These are phyloP conservation scores for Rossbeevera mucosa DNA, from an alignment of 768 basidiomycete species.

Conservation along the genomic window DNA sequence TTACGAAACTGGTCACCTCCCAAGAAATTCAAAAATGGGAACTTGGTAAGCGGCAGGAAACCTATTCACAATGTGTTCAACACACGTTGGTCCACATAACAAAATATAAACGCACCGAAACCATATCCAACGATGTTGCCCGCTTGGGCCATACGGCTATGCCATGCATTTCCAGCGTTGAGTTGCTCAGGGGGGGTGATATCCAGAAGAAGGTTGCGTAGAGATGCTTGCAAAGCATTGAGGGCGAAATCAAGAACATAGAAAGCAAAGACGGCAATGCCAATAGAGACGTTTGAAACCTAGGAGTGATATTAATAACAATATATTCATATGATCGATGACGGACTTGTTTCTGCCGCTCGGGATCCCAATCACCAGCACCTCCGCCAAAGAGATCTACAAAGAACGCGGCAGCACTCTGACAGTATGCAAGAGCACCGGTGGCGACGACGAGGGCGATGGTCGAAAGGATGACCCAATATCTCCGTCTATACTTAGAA, in stretches of 20 bases:
- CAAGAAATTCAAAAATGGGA: constrained; percentile 73
- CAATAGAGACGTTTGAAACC: constrained; percentile 71
- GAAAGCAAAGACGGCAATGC: constrained; percentile 83
- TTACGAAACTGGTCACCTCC: constrained; percentile 95
- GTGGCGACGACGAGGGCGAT: constrained; percentile 74
- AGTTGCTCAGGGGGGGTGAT: constrained; percentile 85
- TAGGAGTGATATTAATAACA: constrained; percentile 22
- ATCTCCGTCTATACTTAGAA: constrained; percentile 85
- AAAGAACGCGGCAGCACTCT: constrained; percentile 62
- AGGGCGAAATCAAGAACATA: constrained; percentile 96
- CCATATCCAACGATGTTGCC: constrained; percentile 95
- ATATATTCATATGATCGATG: background rate
- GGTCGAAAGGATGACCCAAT: constrained; percentile 91
- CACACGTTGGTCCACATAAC: background rate
- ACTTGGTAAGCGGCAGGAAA: constrained; percentile 78
- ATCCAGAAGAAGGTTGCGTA: constrained; percentile 91
- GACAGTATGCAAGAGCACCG: constrained; percentile 77
- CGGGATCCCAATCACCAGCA: constrained; percentile 84
- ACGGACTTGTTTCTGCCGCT: constrained; percentile 55
- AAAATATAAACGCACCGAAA: constrained; percentile 53
- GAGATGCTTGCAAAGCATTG: constrained; percentile 89
- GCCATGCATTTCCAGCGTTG: constrained; percentile 96
- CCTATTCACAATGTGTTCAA: constrained; percentile 40
- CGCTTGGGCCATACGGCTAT: constrained; percentile 93
- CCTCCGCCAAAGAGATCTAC: constrained; percentile 76